Conservation (phyloP, 768 basidiomycete genomes). For the Termitomyces heimii region DNA sequence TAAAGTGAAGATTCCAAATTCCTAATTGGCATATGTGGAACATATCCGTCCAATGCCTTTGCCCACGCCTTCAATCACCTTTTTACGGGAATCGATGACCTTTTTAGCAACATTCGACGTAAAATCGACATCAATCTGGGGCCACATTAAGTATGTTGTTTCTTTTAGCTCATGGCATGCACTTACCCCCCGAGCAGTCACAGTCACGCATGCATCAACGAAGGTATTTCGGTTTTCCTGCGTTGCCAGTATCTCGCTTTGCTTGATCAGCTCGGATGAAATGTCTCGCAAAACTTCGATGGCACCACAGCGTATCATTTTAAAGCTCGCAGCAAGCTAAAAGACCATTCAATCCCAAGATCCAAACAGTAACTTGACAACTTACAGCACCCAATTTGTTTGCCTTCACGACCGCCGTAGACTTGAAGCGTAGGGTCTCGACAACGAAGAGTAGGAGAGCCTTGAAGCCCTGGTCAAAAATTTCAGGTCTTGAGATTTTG, state of each 20-base stretch:
- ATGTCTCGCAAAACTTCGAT: constrained; percentile 50
- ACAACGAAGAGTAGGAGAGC: constrained; percentile 66
- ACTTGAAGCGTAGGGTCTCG: constrained; percentile 72
- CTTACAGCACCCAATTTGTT: constrained; percentile 70
- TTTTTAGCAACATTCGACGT: constrained; percentile 56
- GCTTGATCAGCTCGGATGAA: constrained; percentile 41
- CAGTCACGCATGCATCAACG: constrained; percentile 39
- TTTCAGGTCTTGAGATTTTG: not conserved
- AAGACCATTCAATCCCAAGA: not conserved
- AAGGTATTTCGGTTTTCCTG: constrained; percentile 47
- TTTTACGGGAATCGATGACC: constrained; percentile 64
- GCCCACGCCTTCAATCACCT: constrained; percentile 63
- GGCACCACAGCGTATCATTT: constrained; percentile 51
- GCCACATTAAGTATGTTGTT: constrained; percentile 7
- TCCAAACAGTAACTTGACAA: constrained; percentile 6
- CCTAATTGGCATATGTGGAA: constrained; percentile 15
- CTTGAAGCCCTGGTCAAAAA: constrained; percentile 29
- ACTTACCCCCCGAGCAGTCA: constrained; percentile 31
- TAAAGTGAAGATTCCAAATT: not conserved
- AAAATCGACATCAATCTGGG: constrained; percentile 61
- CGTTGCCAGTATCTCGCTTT: constrained; percentile 47
- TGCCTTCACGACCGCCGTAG: constrained; percentile 59
- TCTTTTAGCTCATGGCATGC: not conserved
- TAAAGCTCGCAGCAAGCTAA: constrained; percentile 65
- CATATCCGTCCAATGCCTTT: constrained; percentile 46